Evolutionary conservation across 257 asterid genomes (phyloP).

Genomic region (Plectranthus barbatus): DNA sequence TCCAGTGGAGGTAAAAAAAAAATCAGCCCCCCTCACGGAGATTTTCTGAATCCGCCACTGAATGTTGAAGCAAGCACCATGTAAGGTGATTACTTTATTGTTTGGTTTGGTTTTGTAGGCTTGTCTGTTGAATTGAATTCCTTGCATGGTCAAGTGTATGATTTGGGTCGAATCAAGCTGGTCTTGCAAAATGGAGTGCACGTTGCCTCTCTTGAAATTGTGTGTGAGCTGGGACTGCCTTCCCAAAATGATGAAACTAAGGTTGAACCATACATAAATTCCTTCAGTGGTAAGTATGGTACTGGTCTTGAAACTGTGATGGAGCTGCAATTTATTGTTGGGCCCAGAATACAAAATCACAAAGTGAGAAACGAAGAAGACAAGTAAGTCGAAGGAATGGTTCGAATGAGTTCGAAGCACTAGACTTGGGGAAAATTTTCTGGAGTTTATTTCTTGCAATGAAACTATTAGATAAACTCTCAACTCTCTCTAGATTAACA

Average conservation of each 20-base stretch:
- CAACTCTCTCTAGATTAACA: too few species aligned
- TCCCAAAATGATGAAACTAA: slow-evolving; percentile 27
- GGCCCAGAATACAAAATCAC: too few species aligned
- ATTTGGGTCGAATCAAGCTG: slow-evolving; percentile 47
- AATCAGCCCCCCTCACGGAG: too few species aligned
- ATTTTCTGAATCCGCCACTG: too few species aligned
- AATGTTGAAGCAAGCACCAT: neutral
- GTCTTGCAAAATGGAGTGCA: slow-evolving; percentile 30
- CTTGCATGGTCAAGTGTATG: slow-evolving; percentile 44
- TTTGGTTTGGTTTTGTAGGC: slow-evolving; percentile 32
- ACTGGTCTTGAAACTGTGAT: slow-evolving; percentile 21
- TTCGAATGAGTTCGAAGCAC: too few species aligned
- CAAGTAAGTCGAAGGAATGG: too few species aligned
- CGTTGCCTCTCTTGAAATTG: slow-evolving; percentile 28
- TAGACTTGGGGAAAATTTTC: too few species aligned
- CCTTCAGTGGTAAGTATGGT: slow-evolving; percentile 12
- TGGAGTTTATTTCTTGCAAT: too few species aligned
- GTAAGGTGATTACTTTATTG: neutral
- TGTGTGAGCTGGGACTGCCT: slow-evolving; percentile 17
- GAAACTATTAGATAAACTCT: too few species aligned
- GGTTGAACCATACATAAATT: slow-evolving; percentile 13
- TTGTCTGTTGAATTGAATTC: slow-evolving; percentile 53
- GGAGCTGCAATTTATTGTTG: slow-evolving; percentile 13
- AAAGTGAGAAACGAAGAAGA: too few species aligned
- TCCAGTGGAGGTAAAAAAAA: too few species aligned